Evolutionary conservation across 441 rosid species (phyloP).

Genomic region (Gossypium davidsonii): DNA sequence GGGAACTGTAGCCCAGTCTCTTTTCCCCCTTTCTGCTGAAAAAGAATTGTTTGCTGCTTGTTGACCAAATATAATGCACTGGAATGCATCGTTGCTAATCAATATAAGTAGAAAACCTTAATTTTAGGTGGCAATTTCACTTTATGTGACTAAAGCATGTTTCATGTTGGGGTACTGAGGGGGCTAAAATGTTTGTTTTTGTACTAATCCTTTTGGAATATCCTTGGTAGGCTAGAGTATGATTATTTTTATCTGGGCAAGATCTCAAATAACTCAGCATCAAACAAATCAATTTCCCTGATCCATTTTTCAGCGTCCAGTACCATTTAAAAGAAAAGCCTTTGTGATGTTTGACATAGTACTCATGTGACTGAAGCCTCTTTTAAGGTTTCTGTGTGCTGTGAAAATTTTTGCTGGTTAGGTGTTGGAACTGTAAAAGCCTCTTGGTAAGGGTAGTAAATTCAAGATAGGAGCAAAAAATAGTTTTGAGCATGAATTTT

Average conservation of each 20-base stretch:
- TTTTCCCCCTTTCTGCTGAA: not conserved
- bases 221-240: not conserved
- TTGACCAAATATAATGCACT: not conserved
- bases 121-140: not conserved
- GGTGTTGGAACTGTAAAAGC: not conserved
- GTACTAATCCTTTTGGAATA: not conserved
- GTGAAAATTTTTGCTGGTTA: not conserved
- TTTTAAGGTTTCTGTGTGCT: not conserved
- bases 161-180: not conserved
- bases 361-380: not conserved
- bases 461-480: not conserved
- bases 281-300: not conserved
- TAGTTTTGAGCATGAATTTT: not conserved
- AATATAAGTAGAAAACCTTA: not conserved
- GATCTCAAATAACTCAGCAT: not conserved
- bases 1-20: not conserved
- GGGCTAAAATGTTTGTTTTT: not conserved
- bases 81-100: not conserved
- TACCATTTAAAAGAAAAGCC: not conserved
- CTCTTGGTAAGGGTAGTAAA: not conserved
- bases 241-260: not conserved
- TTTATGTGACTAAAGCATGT: not conserved
- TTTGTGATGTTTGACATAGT: not conserved
- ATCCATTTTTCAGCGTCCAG: not conserved
- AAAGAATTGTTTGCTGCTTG: not conserved